These are phyloP conservation scores for Amanita rubescens DNA, from an alignment of 768 basidiomycete genomes.

Conservation along the genomic window DNA sequence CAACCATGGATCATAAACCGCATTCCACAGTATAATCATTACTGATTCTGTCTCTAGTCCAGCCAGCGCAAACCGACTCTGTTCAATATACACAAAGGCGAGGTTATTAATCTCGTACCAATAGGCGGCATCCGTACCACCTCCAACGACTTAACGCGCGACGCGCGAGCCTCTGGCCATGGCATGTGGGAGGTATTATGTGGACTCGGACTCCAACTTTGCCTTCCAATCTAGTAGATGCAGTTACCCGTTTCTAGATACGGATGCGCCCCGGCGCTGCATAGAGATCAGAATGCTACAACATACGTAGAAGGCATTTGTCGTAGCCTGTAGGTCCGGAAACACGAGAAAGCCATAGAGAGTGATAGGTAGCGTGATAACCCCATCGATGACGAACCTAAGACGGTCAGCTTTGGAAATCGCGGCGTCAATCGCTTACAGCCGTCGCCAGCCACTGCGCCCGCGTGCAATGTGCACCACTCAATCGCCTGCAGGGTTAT, in stretches of 20 bases:
- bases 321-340: slow-evolving; percentile 62
- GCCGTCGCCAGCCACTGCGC: slow-evolving; percentile 63
- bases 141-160: slow-evolving; percentile 54
- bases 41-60: slow-evolving; percentile 61
- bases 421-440: slow-evolving; percentile 30
- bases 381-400: slow-evolving; percentile 61
- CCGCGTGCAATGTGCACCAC: slow-evolving; percentile 40
- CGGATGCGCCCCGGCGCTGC: too few relatives aligned
- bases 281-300: too few relatives aligned
- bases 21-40: slow-evolving; percentile 55
- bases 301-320: slow-evolving; percentile 60
- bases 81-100: background rate
- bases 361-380: slow-evolving; percentile 68
- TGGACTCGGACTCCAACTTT: slow-evolving; percentile 34
- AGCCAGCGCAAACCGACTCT: slow-evolving; percentile 48
- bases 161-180: slow-evolving; percentile 33
- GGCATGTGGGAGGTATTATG: slow-evolving; percentile 39
- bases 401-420: background rate
- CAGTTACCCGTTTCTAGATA: slow-evolving; percentile 48
- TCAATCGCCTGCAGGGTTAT: slow-evolving; percentile 36
- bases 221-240: slow-evolving; percentile 39
- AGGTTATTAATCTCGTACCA: slow-evolving; percentile 27
- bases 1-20: too few relatives aligned
- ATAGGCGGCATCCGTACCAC: slow-evolving; percentile 60
- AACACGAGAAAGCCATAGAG: slow-evolving; percentile 67